Conservation (phyloP, 2,329 filamentous ascomycete species). For the Cryphonectria nitschkei region DNA sequence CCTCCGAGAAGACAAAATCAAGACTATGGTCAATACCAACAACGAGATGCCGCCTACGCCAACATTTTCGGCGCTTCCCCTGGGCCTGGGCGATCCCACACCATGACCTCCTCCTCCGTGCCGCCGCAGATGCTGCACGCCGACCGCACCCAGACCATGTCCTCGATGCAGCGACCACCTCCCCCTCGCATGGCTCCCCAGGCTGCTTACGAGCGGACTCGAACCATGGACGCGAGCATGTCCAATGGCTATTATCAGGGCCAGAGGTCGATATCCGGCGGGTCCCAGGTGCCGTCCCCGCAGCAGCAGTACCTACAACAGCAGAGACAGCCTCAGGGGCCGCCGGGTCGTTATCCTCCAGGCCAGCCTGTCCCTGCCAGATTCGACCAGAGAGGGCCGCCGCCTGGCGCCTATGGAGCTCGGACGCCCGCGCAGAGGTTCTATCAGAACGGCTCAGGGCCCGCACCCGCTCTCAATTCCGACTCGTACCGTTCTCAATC, state of each 20-base stretch:
- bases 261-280: conserved; percentile 56
- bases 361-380: conserved; percentile 54
- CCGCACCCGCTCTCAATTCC: conserved; percentile 74
- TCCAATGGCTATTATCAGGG: conserved; percentile 57
- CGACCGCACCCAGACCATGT: conserved; percentile 81
- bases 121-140: conserved; percentile 53
- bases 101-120: conserved; percentile 81
- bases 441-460: conserved; percentile 61
- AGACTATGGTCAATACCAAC: conserved; percentile 31
- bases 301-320: conserved; percentile 55
- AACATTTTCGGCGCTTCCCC: conserved; percentile 92
- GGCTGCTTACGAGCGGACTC: conserved; percentile 43
- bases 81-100: conserved; percentile 87
- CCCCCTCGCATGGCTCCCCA: conserved; percentile 58
- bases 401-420: conserved; percentile 48
- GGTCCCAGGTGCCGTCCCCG: conserved; percentile 49
- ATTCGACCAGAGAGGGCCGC: conserved; percentile 62
- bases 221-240: conserved; percentile 50
- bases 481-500: conserved; percentile 94
- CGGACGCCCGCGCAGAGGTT: conserved; percentile 59
- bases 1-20: conserved; percentile 41
- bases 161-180: conserved; percentile 68
- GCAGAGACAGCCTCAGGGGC: conserved; percentile 45
- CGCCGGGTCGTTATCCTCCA: conserved; percentile 52
- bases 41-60: conserved; percentile 89